A percentile compares a stretch with the other conserved stretches of the same genome.
phyloP scores from a whole-genome alignment of 805 yeast species.

The Pichia insulana region DNA sequence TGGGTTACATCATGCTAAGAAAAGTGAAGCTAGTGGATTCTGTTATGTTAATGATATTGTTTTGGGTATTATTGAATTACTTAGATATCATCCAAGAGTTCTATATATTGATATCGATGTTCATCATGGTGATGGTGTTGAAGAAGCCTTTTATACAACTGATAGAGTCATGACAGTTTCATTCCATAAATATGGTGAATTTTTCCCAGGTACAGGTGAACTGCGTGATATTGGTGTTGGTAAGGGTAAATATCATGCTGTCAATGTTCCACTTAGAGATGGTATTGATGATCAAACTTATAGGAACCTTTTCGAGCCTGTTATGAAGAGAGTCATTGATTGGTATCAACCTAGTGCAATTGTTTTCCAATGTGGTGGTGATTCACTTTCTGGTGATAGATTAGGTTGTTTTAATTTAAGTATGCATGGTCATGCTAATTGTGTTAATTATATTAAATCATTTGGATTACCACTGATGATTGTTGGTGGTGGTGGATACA shows the following conservation, averaged over 20 bases:
- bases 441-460: constrained; percentile 78
- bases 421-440: constrained; percentile 92
- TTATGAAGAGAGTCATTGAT: constrained; percentile 64
- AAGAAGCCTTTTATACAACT: constrained; percentile 87
- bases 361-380: constrained; percentile 98
- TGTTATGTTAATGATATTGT: constrained; percentile 90
- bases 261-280: constrained; percentile 81
- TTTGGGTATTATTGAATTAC: constrained; percentile 67
- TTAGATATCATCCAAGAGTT: constrained; percentile 79
- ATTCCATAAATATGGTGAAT: constrained; percentile 88
- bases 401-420: constrained; percentile 93
- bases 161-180: constrained; percentile 88
- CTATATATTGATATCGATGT: constrained; percentile 83
- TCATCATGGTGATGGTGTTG: constrained; percentile 94
- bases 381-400: constrained; percentile 90
- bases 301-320: constrained; percentile 82
- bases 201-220: constrained; percentile 91
- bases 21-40: constrained; percentile 83
- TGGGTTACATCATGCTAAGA: constrained; percentile 89
- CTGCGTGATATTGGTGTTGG: constrained; percentile 78
- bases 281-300: constrained; percentile 90
- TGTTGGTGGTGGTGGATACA: constrained; percentile 97
- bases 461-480: constrained; percentile 88
- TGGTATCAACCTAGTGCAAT: constrained; percentile 94
- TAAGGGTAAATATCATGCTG: constrained; percentile 72